Percentiles rank a stretch among this genome's conserved stretches.
Conservation (phyloP, 768 basidiomycete genomes). For the Tylopilus rubrobrunneus region DNA sequence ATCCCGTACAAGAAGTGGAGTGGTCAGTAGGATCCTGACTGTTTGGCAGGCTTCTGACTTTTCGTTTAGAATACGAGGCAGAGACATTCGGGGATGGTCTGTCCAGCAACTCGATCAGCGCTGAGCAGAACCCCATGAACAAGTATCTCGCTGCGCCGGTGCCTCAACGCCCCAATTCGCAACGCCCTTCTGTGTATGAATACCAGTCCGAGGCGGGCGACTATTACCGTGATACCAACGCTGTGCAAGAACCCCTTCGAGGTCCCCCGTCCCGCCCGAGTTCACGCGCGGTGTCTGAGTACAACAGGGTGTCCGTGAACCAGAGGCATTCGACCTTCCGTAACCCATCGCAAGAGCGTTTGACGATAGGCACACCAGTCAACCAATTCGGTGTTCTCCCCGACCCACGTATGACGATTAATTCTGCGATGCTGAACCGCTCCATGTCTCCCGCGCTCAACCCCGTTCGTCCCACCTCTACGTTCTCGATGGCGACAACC, state of each 20-base stretch:
- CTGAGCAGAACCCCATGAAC: constrained; percentile 25
- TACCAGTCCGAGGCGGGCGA: constrained; percentile 47
- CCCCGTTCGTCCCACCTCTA: constrained; percentile 46
- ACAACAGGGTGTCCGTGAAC: constrained; percentile 28
- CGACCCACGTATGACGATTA: constrained; percentile 43
- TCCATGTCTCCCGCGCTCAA: constrained; percentile 31
- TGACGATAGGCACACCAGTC: constrained; percentile 32
- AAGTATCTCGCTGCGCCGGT: constrained; percentile 33
- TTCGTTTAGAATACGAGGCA: constrained; percentile 54
- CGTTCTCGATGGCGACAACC: constrained; percentile 60
- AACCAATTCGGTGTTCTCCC: constrained; percentile 35
- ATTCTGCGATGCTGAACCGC: constrained; percentile 32
- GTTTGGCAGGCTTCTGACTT: constrained; percentile 10
- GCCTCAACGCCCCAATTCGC: constrained; percentile 36
- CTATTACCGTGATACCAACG: constrained; percentile 56
- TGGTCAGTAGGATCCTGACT: constrained; percentile 38
- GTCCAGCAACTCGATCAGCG: constrained; percentile 46
- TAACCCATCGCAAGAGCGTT: constrained; percentile 37
- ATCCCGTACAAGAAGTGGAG: constrained; percentile 73
- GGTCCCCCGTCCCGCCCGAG: constrained; percentile 28
- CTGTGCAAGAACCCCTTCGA: constrained; percentile 33
- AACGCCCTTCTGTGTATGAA: constrained; percentile 41
- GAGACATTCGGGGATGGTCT: constrained; percentile 51
- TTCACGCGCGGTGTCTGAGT: constrained; percentile 28
- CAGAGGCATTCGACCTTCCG: constrained; percentile 24